These are phyloP conservation scores for Daldinia sp. DNA, from an alignment of 2,329 filamentous ascomycete genomes.

Conservation along the genomic window DNA sequence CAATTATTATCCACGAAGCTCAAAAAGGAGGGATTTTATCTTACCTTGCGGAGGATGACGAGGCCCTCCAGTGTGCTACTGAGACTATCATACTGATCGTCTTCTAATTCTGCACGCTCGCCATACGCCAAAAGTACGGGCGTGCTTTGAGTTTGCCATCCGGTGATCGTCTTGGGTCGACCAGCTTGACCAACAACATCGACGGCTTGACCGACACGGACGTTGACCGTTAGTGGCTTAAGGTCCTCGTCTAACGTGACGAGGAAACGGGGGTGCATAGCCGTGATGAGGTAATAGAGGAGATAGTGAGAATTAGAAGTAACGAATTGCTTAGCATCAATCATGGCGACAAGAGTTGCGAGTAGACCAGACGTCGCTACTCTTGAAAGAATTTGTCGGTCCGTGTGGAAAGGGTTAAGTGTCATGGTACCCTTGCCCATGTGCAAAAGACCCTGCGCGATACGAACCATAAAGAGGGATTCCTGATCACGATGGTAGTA, in stretches of 20 bases:
- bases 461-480: constrained; percentile 98
- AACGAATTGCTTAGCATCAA: constrained; percentile 90
- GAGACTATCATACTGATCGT: constrained; percentile 94
- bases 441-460: constrained; percentile 95
- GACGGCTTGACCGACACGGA: constrained; percentile 96
- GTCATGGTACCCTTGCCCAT: constrained; percentile 99
- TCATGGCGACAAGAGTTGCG: constrained; percentile 89
- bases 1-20: not conserved
- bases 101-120: constrained; percentile 94
- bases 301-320: constrained; percentile 81
- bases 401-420: constrained; percentile 98
- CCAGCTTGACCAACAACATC: constrained; percentile 98
- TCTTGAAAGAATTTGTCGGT: constrained; percentile 91
- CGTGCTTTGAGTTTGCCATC: constrained; percentile 99
- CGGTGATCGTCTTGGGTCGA: constrained; percentile 97
- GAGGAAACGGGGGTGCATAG: constrained; percentile 96
- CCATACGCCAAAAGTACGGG: constrained; percentile 94
- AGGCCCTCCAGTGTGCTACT: constrained; percentile 92
- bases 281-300: constrained; percentile 94
- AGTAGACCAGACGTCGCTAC: constrained; percentile 90
- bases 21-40: constrained; percentile 38
- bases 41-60: constrained; percentile 95
- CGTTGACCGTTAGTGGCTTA: constrained; percentile 92
- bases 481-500: constrained; percentile 98
- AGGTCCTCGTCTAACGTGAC: constrained; percentile 95